Percentiles rank a stretch among this genome's conserved stretches.
Conservation (phyloP, 148 eudicot genomes). For the Rhododendron ferrugineum region DNA sequence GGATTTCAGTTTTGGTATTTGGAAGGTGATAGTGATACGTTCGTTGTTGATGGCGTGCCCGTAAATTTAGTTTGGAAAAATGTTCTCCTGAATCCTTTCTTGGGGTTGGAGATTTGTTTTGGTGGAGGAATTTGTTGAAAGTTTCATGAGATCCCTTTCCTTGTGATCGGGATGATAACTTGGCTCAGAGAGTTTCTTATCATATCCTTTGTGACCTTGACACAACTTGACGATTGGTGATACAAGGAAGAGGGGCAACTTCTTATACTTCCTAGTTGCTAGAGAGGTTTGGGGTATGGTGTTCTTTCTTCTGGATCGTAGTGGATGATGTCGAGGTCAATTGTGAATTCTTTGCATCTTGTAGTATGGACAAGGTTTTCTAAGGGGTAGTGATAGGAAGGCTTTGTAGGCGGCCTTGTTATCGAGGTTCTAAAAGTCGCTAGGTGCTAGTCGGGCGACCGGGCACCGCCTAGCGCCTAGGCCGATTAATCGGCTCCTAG, state of each 20-base stretch:
- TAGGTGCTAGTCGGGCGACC: too few species aligned
- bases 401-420: not conserved
- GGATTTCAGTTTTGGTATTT: not conserved
- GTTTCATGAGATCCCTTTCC: not conserved
- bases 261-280: not conserved
- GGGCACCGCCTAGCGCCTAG: too few species aligned
- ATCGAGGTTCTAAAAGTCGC: too few species aligned
- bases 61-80: not conserved
- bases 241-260: not conserved
- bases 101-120: not conserved
- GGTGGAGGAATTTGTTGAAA: not conserved
- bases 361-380: not conserved
- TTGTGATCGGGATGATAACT: not conserved
- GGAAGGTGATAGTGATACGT: not conserved
- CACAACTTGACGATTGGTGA: not conserved
- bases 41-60: not conserved
- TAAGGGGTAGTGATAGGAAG: not conserved
- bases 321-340: not conserved
- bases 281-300: not conserved
- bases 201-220: not conserved
- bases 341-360: not conserved
- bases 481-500: too few species aligned
- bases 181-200: not conserved
- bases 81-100: not conserved
- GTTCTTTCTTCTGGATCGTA: not conserved